Evolutionary conservation across 768 basidiomycete species (phyloP).

Genomic region (Tylopilus sp.): DNA sequence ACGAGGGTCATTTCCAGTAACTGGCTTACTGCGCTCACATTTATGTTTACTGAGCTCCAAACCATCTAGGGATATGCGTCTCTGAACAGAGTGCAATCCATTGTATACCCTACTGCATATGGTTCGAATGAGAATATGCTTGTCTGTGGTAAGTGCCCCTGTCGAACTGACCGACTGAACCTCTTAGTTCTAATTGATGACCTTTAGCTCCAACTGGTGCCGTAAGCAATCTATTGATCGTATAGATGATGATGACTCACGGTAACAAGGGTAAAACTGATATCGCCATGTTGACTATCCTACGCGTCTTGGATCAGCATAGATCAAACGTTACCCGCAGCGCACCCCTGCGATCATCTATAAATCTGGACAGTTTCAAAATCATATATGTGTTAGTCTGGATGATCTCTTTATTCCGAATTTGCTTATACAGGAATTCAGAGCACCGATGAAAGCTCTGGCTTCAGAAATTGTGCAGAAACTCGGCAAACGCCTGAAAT

Average conservation of each 20-base stretch:
- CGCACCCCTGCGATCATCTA: constrained; percentile 42
- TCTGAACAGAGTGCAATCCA: constrained; percentile 93
- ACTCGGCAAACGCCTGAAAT: constrained; percentile 81
- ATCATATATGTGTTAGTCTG: constrained; percentile 87
- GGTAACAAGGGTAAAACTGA: constrained; percentile 91
- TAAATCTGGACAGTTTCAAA: constrained; percentile 78
- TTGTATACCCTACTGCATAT: constrained; percentile 91
- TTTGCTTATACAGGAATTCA: constrained; percentile 25
- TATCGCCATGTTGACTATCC: constrained; percentile 89
- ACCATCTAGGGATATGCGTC: constrained; percentile 68
- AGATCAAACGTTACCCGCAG: constrained; percentile 30
- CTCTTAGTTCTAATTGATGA: not conserved
- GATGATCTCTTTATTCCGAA: not conserved
- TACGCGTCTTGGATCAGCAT: constrained; percentile 83
- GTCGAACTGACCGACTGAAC: not conserved
- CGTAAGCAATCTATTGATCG: constrained; percentile 44
- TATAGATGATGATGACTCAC: constrained; percentile 3
- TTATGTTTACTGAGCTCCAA: not conserved
- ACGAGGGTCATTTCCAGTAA: constrained; percentile 80
- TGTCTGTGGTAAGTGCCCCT: constrained; percentile 39
- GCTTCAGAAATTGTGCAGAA: constrained; percentile 95
- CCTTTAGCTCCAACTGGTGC: constrained; percentile 92
- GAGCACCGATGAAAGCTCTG: constrained; percentile 97
- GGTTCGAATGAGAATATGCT: constrained; percentile 96
- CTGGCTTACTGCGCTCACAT: constrained; percentile 14